Evolutionary conservation across 2,329 filamentous ascomycete genomes (phyloP).

Genomic region (Trichoderma sp.): DNA sequence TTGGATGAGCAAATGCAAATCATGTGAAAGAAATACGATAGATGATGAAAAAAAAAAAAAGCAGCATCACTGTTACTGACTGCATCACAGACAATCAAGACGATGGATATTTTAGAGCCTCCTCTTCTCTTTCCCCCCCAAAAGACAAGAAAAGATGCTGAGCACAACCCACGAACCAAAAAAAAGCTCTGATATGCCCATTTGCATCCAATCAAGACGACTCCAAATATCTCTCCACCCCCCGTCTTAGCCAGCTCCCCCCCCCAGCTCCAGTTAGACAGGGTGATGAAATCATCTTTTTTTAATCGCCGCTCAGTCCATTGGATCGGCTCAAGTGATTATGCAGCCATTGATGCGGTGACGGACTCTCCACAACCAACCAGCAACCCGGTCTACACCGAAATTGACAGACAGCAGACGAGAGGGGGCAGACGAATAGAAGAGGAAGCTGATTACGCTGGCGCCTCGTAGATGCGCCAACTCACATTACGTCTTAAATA

Average conservation of each 20-base stretch:
- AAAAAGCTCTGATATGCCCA: not conserved
- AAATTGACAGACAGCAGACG: slow-evolving; percentile 16
- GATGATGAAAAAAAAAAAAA: too few relatives aligned
- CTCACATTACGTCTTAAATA: slow-evolving; percentile 19
- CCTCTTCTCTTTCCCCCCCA: not conserved
- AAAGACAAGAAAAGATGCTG: not conserved
- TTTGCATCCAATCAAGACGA: not conserved
- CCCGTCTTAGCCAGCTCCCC: not conserved
- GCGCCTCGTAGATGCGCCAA: slow-evolving; percentile 2
- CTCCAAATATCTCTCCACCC: not conserved
- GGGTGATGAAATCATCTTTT: not conserved
- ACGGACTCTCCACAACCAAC: slow-evolving; percentile 20
- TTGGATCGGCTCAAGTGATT: slow-evolving; percentile 3
- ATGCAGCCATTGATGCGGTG: slow-evolving; percentile 18
- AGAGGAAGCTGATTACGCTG: not conserved
- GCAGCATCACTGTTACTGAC: not conserved
- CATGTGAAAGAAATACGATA: not conserved
- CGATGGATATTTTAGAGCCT: not conserved
- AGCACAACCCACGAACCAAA: not conserved
- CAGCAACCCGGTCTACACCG: slow-evolving; percentile 22
- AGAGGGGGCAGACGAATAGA: not conserved
- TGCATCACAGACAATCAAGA: not conserved
- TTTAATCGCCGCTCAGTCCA: not conserved
- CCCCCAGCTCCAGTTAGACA: not conserved
- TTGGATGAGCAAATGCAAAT: not conserved